Evolutionary conservation across 345 rosid species (phyloP), one percentile per base, ranked within the genome.

Genomic region (Chamaenerion angustifolium): DNA sequence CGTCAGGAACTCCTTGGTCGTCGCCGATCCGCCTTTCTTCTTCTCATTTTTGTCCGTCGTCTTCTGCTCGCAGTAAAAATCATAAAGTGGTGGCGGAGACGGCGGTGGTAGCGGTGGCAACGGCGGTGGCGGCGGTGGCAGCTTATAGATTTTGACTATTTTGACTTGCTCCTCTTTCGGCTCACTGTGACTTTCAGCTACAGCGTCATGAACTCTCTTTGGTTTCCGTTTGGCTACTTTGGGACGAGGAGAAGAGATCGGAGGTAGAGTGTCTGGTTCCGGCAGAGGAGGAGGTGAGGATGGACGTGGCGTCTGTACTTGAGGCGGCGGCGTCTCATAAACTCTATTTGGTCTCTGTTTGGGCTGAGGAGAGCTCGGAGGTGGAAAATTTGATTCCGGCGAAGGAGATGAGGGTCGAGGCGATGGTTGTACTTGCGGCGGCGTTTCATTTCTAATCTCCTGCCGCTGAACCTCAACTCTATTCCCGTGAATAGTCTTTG

Each of bases 1-100:
- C 41, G 16, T 64, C 25, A 81, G 67, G 62, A 85, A 72, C 6
- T 85, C 97, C 57, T 74, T 85, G 2, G 83, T 72, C 37, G 10
- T 5, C 15, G 68, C 58, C 14, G 66, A 62, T 46, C 75, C 71
- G 0, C 78, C 79, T 71, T 75, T 79, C 79, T 64, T 73, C 58
- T 78, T 84, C 77, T 71, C 81, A 16, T 50, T 50, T 60, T 45
- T 71, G 42, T 42, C 58, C 18, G 14, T 52, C 18, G 14, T 52
- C 13, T 43, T 58, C 55, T 57, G 69, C 10, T 57, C 57, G 40
- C 56, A 42, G 56, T 37, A 48, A 7, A 10, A 35, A 0, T 71
- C 59, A 11, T 60, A 64, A 1, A 75, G 59, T 0, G 58, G 49
- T 21, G 64, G n/a, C 58, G 61, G 56, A 17, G 56, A 21, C 19